A percentile compares a stretch with the other conserved stretches of the same genome.
Evolutionary conservation across 257 asterid genomes (phyloP).

Genomic region (Solanum commersonii): DNA sequence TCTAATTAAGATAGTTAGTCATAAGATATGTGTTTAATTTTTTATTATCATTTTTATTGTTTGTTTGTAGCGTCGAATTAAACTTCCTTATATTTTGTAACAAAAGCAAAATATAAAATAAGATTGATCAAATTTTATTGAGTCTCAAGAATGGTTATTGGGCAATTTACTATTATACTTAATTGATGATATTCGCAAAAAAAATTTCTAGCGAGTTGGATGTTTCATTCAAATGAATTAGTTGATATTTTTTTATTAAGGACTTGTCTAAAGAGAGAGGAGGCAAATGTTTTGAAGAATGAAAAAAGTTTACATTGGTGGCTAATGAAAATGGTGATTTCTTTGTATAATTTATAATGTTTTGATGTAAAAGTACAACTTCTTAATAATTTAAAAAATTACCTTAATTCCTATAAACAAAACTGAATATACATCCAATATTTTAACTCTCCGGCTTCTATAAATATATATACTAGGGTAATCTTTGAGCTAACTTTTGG

Average conservation of each 20-base stretch:
- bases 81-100: background rate
- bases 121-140: background rate
- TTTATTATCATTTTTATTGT: background rate
- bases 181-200: background rate
- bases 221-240: background rate
- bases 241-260: background rate
- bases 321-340: no score
- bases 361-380: no score
- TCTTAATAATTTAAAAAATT: no score
- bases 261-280: background rate
- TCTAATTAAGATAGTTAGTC: background rate
- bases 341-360: no score
- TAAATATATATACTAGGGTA: no score
- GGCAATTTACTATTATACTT: background rate
- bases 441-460: no score
- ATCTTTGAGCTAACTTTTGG: no score
- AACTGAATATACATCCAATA: no score
- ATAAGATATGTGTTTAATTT: background rate
- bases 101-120: background rate
- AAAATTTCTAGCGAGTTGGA: background rate
- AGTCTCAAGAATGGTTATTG: background rate
- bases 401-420: no score
- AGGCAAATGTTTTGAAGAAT: no score
- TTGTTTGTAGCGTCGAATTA: background rate
- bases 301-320: background rate